Evolutionary conservation across 2,329 filamentous ascomycete genomes (phyloP).

Genomic region (Colletotrichum eremochloae): DNA sequence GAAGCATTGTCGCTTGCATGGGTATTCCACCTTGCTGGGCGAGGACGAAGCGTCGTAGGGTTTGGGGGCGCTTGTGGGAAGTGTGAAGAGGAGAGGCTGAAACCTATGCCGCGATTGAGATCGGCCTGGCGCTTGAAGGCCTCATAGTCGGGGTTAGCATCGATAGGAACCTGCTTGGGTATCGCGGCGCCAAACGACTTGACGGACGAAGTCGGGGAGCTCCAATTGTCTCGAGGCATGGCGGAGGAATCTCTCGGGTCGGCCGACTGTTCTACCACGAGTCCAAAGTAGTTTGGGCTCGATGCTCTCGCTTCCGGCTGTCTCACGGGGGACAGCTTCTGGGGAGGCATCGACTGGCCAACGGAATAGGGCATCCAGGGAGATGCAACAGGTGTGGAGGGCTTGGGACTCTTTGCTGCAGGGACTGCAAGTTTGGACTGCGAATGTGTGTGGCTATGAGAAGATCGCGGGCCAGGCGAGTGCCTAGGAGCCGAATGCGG

Average conservation of each 20-base stretch:
- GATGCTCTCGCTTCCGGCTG: slow-evolving; percentile 60
- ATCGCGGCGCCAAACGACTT: slow-evolving; percentile 77
- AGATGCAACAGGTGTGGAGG: slow-evolving; percentile 66
- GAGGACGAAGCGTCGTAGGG: slow-evolving; percentile 55
- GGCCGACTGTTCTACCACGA: slow-evolving; percentile 71
- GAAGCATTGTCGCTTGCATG: slow-evolving; percentile 59
- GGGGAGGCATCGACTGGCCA: slow-evolving; percentile 66
- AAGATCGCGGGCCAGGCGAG: slow-evolving; percentile 51
- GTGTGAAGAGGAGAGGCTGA: slow-evolving; percentile 62
- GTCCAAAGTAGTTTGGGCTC: slow-evolving; percentile 90
- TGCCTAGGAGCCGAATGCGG: slow-evolving; percentile 50
- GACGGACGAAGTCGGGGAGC: slow-evolving; percentile 77
- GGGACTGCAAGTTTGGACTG: slow-evolving; percentile 56
- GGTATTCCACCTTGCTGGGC: slow-evolving; percentile 62
- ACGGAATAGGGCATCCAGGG: slow-evolving; percentile 66
- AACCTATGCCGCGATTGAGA: slow-evolving; percentile 65
- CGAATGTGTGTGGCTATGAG: slow-evolving; percentile 54
- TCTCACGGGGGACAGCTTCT: slow-evolving; percentile 59
- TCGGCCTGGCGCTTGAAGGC: slow-evolving; percentile 83
- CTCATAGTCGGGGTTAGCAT: slow-evolving; percentile 86
- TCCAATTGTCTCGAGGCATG: slow-evolving; percentile 80
- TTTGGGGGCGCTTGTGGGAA: slow-evolving; percentile 55
- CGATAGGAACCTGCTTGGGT: slow-evolving; percentile 77
- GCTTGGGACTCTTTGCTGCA: slow-evolving; percentile 52
- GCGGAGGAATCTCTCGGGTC: slow-evolving; percentile 74